Evolutionary conservation across 768 basidiomycete genomes (phyloP), one percentile per base, ranked within the genome.

Genomic region (Lactarius pseudohatsudake): DNA sequence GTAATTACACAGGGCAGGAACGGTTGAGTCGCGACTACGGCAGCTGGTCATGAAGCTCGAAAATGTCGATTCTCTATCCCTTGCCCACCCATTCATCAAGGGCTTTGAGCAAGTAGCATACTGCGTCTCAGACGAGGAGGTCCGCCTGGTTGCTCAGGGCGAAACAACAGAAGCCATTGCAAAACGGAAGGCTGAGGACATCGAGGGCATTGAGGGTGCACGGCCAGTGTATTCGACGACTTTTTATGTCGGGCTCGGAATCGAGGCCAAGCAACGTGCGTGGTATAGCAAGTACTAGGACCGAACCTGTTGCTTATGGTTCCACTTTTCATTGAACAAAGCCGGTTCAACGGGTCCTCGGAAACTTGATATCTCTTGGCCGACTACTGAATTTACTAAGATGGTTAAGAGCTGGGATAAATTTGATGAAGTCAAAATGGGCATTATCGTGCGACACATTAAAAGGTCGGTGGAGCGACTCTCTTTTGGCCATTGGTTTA

Each of bases 1-100:
- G 30, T 64, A 61, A 68, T 36, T 20, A 15, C 59, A 0, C 58
- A 90, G 89, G 88, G 79, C 94, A n/a, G 96, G 96, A 54, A 98
- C 96, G n/a, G 97, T 99, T 34, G 96, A 99, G 79, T 98, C 97
- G 26, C 86, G 92, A 72, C 84, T 98, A 80, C 88, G 97, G 54
- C 95, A 95, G 76, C 84, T 99, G 34, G 95, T 99, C 63, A 96
- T 96, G 89, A 97, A 97, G 79, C 87, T 99, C 61, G 96, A 98
- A 81, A 92, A 89, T 72, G 94, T 95, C 72, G 97, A 98, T 68
- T 89, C 92, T 64, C 82, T 99, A 72, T 86, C 87, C 64, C 81
- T 95, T 65, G 96, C 95, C 57, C 97, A 98, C 80, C 97, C 97
- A 40, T 97, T 94, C 79, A 84, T 92, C 78, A 95, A 92, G 76